Evolutionary conservation across 1,284 basidiomycete species (phyloP).

Genomic region (Papiliotrema flavescens): DNA sequence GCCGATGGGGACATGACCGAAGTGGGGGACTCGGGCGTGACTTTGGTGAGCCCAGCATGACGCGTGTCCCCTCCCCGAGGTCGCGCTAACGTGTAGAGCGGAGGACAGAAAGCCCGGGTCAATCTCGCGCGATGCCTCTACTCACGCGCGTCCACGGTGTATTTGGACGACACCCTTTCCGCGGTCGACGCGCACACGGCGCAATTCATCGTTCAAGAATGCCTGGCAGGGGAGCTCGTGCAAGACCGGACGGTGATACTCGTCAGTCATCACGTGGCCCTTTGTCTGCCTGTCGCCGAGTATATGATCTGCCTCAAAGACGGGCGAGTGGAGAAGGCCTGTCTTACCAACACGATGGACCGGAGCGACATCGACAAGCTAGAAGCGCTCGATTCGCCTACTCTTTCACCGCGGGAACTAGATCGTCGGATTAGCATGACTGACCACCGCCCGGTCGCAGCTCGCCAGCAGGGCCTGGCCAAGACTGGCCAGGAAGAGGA

Average conservation of each 20-base stretch:
- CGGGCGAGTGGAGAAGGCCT: slow-evolving; percentile 33
- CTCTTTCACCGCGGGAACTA: background rate
- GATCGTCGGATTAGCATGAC: background rate
- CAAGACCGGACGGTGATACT: slow-evolving; percentile 65
- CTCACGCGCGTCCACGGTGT: slow-evolving; percentile 65
- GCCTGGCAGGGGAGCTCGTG: slow-evolving; percentile 54
- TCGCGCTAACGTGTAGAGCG: slow-evolving; percentile 21
- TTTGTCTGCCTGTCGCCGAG: slow-evolving; percentile 35
- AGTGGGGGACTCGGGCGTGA: slow-evolving; percentile 80
- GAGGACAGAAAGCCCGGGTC: slow-evolving; percentile 64
- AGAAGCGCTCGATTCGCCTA: background rate
- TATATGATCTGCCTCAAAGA: slow-evolving; percentile 59
- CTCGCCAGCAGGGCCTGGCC: too few relatives aligned
- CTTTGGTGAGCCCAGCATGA: slow-evolving; percentile 39
- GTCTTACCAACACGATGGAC: slow-evolving; percentile 14
- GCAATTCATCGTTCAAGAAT: slow-evolving; percentile 40
- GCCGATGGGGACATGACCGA: slow-evolving; percentile 57
- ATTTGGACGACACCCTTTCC: slow-evolving; percentile 46
- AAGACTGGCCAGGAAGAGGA: slow-evolving; percentile 1
- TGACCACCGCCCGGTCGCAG: background rate
- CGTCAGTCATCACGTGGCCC: slow-evolving; percentile 69
- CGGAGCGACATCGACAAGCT: background rate
- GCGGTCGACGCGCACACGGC: slow-evolving; percentile 49
- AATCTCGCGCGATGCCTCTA: slow-evolving; percentile 77
- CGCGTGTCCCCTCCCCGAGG: background rate